Base-by-base conservation (phyloP, 2,329 filamentous ascomycete genomes). In the Parastagonospora avenae region DNA sequence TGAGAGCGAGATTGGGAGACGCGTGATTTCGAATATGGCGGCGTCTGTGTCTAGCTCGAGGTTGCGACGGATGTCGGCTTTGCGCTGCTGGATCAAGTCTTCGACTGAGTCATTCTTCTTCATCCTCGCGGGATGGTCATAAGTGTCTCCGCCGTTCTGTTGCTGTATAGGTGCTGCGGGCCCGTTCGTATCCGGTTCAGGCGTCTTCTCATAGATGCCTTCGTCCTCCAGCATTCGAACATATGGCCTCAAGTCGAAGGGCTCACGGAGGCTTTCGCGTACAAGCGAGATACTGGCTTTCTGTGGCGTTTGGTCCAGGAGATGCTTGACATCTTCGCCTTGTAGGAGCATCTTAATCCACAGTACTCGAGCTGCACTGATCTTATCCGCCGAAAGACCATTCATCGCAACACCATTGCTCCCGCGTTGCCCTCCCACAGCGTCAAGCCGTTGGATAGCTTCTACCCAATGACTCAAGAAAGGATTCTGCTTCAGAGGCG, bases 381-480 rank as follows among this genome's bases (percentile, higher is more conserved):
- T 60, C 19, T 64, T 60, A 4, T 48, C 38, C n/a, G 47, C 55
- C 27, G 55, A 48, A 10, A 64, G 35, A 6, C 30, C 44, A 9
- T 28, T 50, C 15, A 45, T 41, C 9, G 41, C 41, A 30, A 8
- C 38, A 11, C 16, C 14, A 11, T 35, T 40, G 11, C 9, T 24
- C 35, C 19, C n/a, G 8, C 8, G 28, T 15, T 16, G 14, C 6
- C 24, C 16, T 16, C 31, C 28, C 5, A 45, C 37, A 19, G 16
- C 35, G 1, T 58, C 52, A 2, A 65, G 54, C 4, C 60, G 48
- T 47, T 66, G 59, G 4, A 74, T 47, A 1, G 67, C 63, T 54
- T 75, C 71, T 35, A 76, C 67, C 74, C 74, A 77, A 42, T 76
- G 72, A 4, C 67, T 63, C 15, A 77, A 60, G 51, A 74, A 76